These are phyloP conservation scores for Crataegus laevigata DNA, from an alignment of 306 rosid genomes.

Conservation along the genomic window DNA sequence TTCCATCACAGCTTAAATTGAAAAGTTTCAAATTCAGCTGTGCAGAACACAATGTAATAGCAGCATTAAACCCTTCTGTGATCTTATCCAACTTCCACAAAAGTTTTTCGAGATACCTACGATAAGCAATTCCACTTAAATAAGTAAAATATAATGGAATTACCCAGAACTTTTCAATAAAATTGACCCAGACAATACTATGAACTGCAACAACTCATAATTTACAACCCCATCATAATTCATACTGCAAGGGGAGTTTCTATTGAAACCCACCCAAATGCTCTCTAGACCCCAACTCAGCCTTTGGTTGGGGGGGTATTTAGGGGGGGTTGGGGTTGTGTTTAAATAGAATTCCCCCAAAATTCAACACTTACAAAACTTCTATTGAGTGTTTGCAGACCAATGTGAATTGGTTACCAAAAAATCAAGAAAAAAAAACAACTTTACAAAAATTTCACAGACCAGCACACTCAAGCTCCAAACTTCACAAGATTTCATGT, in stretches of 20 bases:
- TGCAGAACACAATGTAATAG: slow-evolving; percentile 8
- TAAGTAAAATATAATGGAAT: neutral
- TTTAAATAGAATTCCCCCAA: neutral
- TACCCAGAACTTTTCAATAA: neutral
- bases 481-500: neutral
- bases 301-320: neutral
- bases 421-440: neutral
- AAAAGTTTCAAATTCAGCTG: slow-evolving; percentile 14
- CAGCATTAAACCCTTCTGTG: neutral
- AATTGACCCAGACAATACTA: neutral
- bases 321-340: no score
- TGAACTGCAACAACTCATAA: neutral
- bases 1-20: slow-evolving; percentile 15
- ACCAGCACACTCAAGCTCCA: neutral
- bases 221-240: neutral
- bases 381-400: neutral
- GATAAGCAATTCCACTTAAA: slow-evolving; percentile 9
- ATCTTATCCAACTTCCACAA: neutral
- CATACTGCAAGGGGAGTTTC: neutral
- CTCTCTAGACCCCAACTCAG: neutral
- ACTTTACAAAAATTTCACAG: neutral
- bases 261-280: neutral
- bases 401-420: neutral
- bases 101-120: neutral
- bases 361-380: neutral